Conservation (phyloP, 495 filamentous ascomycete species). For the Talaromyces nanjingensis region DNA sequence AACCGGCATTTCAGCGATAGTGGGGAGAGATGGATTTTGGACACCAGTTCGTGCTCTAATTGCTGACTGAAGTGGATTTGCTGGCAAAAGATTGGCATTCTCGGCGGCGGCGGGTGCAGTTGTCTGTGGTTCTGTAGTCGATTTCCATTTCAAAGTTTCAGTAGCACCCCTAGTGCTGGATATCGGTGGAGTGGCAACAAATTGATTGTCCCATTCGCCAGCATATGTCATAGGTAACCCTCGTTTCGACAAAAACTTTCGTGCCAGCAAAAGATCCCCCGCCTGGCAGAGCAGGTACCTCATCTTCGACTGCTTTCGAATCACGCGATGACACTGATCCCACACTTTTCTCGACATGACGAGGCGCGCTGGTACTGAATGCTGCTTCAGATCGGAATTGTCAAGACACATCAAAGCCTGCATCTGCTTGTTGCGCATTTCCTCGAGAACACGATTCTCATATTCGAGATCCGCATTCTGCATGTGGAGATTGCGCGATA, state of each 20-base stretch:
- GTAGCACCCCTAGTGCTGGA: background rate
- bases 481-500: constrained; percentile 11
- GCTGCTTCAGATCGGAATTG: constrained; percentile 17
- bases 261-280: constrained; percentile 21
- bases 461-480: constrained; percentile 20
- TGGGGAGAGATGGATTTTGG: background rate
- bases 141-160: constrained; percentile 18
- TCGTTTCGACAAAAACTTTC: constrained; percentile 21
- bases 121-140: background rate
- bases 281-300: constrained; percentile 22
- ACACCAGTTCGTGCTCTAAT: background rate
- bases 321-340: constrained; percentile 10
- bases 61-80: background rate
- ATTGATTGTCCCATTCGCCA: constrained; percentile 26
- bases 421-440: constrained; percentile 28
- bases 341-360: constrained; percentile 17
- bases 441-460: constrained; percentile 21
- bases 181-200: constrained; percentile 13
- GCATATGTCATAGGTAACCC: constrained; percentile 20
- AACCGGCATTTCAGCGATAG: background rate
- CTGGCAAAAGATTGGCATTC: background rate
- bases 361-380: constrained; percentile 15
- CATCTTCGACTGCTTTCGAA: constrained; percentile 7
- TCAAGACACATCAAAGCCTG: constrained; percentile 21
- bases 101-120: background rate